Evolutionary conservation across 2,329 filamentous ascomycete genomes (phyloP), one percentile per base, ranked within the genome.

Genomic region (Exophiala dermatitidis): DNA sequence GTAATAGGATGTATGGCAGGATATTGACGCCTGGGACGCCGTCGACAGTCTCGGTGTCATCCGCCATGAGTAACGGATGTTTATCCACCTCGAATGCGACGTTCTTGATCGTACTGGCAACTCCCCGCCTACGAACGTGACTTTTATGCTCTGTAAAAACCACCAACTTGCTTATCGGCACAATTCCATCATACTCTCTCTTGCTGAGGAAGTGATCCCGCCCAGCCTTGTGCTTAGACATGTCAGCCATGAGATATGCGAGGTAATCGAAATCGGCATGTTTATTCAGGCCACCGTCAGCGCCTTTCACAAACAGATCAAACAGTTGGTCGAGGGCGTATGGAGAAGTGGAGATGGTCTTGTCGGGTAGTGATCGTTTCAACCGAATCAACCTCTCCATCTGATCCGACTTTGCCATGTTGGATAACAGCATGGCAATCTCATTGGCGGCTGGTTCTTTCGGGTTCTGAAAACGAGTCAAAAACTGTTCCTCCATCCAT

Each of bases 41-140:
- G 19, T 54, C 50, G 10, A 56, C 9, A 19, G 8, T 37, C 32
- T 52, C 83, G 37, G 83, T 83, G 12, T 84, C 80, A 48, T 86
- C 82, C 0, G 80, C 77, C 43, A 96, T 71, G 49, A 95, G 83
- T 1, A 77, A 72, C 0, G 80, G 74, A 64, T 97, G 91, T 0
- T 85, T 79, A 2, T 80, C 71, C 4, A 91, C 72, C 64, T 94
- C 86, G 66, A 98, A 97, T 4, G 88, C 83, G 31, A 88, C 82
- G 66, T 98, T 98, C 71, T 97, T 97, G 68, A 98, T 89, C 6
- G 89, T 93, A 56, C 85, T 90, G 5, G 91, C 91, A n/a, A 96
- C 90, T n/a, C 93, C 93, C 64, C 89, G 88, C 50, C 93, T 79
- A 51, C 93, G 82, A 53, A 96, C 83, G 30, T 85, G 79, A 2